Percentiles rank a stretch among this genome's conserved stretches.
Conservation (phyloP, 768 basidiomycete genomes). For the Lentinula aciculospora region DNA sequence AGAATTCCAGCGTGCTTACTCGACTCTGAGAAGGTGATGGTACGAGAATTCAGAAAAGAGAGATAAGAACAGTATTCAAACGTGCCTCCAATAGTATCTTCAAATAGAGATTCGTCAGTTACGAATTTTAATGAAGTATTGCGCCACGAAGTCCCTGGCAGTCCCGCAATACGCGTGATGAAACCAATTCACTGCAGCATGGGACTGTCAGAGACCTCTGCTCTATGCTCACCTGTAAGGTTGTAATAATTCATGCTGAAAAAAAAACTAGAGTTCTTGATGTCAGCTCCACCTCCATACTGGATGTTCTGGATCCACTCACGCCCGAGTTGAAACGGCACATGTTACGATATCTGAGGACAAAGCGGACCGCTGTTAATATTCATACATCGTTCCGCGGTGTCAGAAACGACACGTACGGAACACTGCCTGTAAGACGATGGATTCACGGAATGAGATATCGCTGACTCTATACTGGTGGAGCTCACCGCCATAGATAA, state of each 20-base stretch:
- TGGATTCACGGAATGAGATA: conserved; percentile 7
- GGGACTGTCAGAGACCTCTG: background rate
- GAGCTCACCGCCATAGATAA: conserved; percentile 53
- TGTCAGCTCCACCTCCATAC: conserved; percentile 10
- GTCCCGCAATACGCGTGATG: background rate
- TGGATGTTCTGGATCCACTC: conserved; percentile 19
- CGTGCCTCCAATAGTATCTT: conserved; percentile 71
- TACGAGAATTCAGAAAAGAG: background rate
- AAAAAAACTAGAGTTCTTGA: conserved; percentile 60
- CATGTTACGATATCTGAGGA: conserved; percentile 81
- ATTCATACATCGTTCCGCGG: background rate
- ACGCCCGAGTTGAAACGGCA: conserved; percentile 93
- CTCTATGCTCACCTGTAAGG: conserved; percentile 39
- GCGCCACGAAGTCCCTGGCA: background rate
- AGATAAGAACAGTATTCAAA: background rate
- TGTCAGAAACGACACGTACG: conserved; percentile 38
- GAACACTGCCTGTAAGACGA: conserved; percentile 52
- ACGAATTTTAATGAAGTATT: background rate
- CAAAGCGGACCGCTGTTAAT: background rate
- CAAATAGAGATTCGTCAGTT: background rate
- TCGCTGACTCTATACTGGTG: background rate
- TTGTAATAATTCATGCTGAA: conserved; percentile 68
- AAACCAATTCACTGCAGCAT: background rate
- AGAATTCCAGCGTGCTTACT: conserved; percentile 40
- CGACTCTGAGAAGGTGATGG: conserved; percentile 43